Evolutionary conservation across 1,139 yeast genomes (phyloP).

Genomic region (Blastobotrys proliferans): DNA sequence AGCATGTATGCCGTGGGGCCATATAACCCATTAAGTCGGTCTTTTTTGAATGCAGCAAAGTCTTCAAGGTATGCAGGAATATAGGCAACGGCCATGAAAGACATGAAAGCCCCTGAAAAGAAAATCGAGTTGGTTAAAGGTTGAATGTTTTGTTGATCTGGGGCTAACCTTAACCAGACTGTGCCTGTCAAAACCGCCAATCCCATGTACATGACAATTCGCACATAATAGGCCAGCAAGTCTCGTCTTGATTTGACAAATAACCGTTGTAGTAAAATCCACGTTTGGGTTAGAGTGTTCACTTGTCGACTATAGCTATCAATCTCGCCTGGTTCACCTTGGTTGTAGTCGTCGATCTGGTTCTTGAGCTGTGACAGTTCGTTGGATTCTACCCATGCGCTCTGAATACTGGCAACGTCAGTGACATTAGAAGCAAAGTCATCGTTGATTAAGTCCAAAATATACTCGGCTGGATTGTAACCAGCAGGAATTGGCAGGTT

Average conservation of each 20-base stretch:
- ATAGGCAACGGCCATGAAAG: constrained; percentile 44
- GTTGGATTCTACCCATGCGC: too few relatives aligned
- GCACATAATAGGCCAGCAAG: constrained; percentile 38
- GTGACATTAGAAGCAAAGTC: constrained; percentile 29
- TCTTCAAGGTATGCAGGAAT: constrained; percentile 43
- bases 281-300: constrained; percentile 8
- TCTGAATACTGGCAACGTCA: too few relatives aligned
- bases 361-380: too few relatives aligned
- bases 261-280: constrained; percentile 29
- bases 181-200: constrained; percentile 44
- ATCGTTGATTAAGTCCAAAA: constrained; percentile 38
- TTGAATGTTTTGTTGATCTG: constrained; percentile 36
- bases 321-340: too few relatives aligned
- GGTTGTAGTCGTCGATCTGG: too few relatives aligned
- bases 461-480: constrained; percentile 38
- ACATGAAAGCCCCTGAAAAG: constrained; percentile 44
- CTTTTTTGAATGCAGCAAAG: constrained; percentile 33
- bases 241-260: constrained; percentile 38
- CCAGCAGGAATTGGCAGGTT: constrained; percentile 27
- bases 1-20: constrained; percentile 39
- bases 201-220: constrained; percentile 41
- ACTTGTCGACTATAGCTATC: too few relatives aligned
- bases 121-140: constrained; percentile 41
- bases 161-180: constrained; percentile 39
- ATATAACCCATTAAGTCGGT: constrained; percentile 38